Percentiles rank a stretch among this genome's conserved stretches.
Evolutionary conservation across 768 basidiomycete genomes (phyloP).

Genomic region (Pulveroboletus sp.): DNA sequence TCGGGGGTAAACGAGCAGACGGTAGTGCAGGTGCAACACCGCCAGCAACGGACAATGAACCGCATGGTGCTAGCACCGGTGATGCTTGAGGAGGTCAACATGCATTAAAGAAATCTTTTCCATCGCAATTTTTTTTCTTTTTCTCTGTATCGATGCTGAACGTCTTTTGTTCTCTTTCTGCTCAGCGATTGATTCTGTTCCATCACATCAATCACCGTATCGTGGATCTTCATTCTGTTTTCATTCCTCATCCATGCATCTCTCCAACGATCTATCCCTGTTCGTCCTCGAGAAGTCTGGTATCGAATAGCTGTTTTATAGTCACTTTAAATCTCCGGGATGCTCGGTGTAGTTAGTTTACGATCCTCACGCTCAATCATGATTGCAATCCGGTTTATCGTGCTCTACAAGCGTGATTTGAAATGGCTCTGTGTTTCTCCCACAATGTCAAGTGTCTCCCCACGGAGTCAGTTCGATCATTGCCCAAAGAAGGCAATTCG

Average conservation of each 20-base stretch:
- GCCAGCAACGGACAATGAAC: conserved; percentile 22
- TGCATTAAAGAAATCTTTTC: neutral
- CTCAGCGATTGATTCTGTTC: conserved; percentile 10
- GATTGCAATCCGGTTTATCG: conserved; percentile 14
- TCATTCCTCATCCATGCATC: conserved; percentile 12
- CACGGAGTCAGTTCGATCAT: conserved; percentile 21
- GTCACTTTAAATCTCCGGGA: conserved; percentile 3
- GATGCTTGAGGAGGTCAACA: conserved; percentile 14
- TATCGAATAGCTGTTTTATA: conserved; percentile 22
- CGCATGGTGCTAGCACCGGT: conserved; percentile 3
- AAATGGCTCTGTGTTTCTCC: neutral
- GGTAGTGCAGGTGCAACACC: conserved; percentile 33
- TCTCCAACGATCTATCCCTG: conserved; percentile 6
- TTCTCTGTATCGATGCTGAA: conserved; percentile 1
- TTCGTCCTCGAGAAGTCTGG: conserved; percentile 2
- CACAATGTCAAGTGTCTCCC: neutral
- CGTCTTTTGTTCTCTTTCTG: neutral
- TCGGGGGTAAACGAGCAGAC: conserved; percentile 29
- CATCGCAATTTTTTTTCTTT: conserved; percentile 7
- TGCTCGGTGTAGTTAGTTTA: conserved; percentile 21
- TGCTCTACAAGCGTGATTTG: neutral
- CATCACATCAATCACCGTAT: conserved; percentile 9
- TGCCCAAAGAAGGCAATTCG: conserved; percentile 17
- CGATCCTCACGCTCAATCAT: conserved; percentile 20
- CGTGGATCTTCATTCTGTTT: conserved; percentile 14